phyloP scores from a whole-genome alignment of 2,329 filamentous ascomycete species.

The Cucurbitaria berberidis region DNA sequence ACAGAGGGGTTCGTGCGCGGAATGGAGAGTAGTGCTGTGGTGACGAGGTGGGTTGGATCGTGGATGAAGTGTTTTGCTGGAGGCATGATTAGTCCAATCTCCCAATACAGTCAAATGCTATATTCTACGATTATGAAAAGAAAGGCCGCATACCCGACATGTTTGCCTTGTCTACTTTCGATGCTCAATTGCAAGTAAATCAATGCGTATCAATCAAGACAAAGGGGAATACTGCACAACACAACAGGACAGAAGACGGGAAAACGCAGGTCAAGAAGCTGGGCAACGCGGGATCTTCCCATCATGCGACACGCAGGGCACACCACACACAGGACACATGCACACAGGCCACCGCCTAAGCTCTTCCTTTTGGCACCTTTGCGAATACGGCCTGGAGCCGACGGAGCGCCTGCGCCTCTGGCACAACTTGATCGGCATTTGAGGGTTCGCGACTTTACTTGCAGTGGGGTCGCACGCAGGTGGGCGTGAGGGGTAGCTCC shows the following conservation, averaged over 20 bases:
- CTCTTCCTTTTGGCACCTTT: neutral
- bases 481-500: slow-evolving; percentile 1
- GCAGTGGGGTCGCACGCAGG: slow-evolving; percentile 4
- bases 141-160: slow-evolving; percentile 6
- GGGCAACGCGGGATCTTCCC: neutral
- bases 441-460: neutral
- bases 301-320: neutral
- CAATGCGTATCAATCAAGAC: neutral
- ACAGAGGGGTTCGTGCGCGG: slow-evolving; percentile 85
- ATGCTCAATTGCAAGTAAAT: neutral
- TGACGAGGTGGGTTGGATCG: slow-evolving; percentile 79
- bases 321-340: too few relatives aligned
- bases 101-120: neutral
- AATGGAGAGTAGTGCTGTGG: slow-evolving; percentile 74
- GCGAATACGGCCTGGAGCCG: neutral
- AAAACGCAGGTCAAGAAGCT: neutral
- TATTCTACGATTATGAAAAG: neutral
- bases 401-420: neutral
- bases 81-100: neutral
- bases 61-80: slow-evolving; percentile 86
- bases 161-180: neutral
- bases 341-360: too few relatives aligned
- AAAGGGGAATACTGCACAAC: neutral
- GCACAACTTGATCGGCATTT: neutral
- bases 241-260: neutral